phyloP scores from a whole-genome alignment of 768 basidiomycete species.

The Macrolepiota albuminosa region DNA sequence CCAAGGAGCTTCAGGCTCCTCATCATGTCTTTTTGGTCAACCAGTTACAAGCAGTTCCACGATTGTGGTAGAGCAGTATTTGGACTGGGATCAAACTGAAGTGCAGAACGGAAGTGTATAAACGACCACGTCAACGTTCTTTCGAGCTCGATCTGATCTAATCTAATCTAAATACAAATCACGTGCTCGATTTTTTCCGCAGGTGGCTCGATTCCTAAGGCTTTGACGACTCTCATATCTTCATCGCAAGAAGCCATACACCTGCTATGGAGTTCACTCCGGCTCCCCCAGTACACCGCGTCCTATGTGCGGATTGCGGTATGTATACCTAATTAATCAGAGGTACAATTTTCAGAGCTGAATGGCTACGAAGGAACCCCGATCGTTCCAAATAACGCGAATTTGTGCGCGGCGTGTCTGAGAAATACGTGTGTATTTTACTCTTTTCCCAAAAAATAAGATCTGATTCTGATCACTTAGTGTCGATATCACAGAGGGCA shows the following conservation, averaged over 20 bases:
- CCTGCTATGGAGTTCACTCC: slow-evolving; percentile 73
- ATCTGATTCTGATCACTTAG: slow-evolving; percentile 30
- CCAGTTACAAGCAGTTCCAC: neutral
- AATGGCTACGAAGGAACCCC: slow-evolving; percentile 53
- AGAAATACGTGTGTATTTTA: slow-evolving; percentile 65
- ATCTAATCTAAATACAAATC: slow-evolving; percentile 13
- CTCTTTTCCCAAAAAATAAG: neutral
- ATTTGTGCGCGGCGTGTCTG: slow-evolving; percentile 85
- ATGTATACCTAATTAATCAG: slow-evolving; percentile 16
- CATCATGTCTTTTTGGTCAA: slow-evolving; percentile 10
- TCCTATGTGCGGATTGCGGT: slow-evolving; percentile 90
- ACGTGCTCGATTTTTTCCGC: slow-evolving; percentile 17
- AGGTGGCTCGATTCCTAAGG: no score
- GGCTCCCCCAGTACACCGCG: slow-evolving; percentile 70
- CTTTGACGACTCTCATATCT: neutral
- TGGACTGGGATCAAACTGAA: neutral
- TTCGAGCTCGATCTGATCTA: no score
- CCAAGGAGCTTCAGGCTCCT: slow-evolving; percentile 14
- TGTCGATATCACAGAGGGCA: slow-evolving; percentile 97
- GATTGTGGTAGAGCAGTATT: neutral
- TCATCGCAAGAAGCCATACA: neutral
- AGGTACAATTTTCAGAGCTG: slow-evolving; percentile 3
- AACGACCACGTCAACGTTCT: slow-evolving; percentile 13
- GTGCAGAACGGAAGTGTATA: slow-evolving; percentile 5
- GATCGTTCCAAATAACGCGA: slow-evolving; percentile 89